Conservation (phyloP, 2,329 filamentous ascomycete species). For the Microdochium bolleyi region DNA sequence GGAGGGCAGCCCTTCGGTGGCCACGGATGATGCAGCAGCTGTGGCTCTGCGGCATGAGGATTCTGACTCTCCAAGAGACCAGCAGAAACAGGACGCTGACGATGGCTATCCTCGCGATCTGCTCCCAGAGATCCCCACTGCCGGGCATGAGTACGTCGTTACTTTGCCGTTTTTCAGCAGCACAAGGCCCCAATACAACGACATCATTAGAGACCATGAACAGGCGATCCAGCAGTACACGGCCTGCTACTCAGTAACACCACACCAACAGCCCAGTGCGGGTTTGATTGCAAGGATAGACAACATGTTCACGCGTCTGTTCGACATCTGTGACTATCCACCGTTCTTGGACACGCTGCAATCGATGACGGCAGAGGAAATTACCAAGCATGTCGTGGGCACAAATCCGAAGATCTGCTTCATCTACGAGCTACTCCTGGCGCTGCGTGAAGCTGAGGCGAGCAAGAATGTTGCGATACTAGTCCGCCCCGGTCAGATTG, state of each 20-base stretch:
- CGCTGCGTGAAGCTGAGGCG: constrained; percentile 25
- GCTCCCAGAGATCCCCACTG: constrained; percentile 16
- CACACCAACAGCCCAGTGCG: constrained; percentile 27
- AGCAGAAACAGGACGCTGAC: background rate
- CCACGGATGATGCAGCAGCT: constrained; percentile 13
- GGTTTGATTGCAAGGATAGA: constrained; percentile 38
- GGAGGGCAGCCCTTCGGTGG: constrained; percentile 15
- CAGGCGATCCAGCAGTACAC: constrained; percentile 37
- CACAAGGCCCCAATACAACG: constrained; percentile 42
- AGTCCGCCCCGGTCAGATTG: constrained; percentile 37
- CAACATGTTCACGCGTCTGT: constrained; percentile 39
- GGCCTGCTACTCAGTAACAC: constrained; percentile 29
- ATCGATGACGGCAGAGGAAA: constrained; percentile 29
- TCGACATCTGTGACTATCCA: constrained; percentile 50
- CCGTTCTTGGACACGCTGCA: constrained; percentile 39
- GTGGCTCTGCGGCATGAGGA: constrained; percentile 4
- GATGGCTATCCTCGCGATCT: constrained; percentile 12
- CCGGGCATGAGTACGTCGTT: constrained; percentile 37
- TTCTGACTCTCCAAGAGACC: background rate
- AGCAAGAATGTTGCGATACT: constrained; percentile 45
- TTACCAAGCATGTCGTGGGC: constrained; percentile 44
- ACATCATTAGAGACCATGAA: constrained; percentile 35
- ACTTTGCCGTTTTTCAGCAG: constrained; percentile 50
- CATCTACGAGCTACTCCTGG: constrained; percentile 43
- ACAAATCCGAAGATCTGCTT: constrained; percentile 56